Percentiles rank a stretch among this genome's conserved stretches.
These are phyloP conservation scores for Suillus fuscotomentosus DNA, from an alignment of 768 basidiomycete species.

Conservation along the genomic window DNA sequence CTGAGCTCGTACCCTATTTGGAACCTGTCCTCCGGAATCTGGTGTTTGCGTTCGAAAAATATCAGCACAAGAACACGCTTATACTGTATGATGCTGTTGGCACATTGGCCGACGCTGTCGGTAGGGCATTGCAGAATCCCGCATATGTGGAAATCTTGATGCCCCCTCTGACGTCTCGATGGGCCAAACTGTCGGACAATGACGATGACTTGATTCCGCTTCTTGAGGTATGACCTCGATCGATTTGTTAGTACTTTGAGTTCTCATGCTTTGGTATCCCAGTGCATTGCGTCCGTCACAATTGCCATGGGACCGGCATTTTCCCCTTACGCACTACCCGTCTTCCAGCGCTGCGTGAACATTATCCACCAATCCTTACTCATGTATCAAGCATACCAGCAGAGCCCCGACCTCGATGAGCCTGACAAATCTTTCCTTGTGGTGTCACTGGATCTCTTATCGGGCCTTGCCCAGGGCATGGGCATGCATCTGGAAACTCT, in stretches of 20 bases:
- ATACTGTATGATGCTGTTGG: slow-evolving; percentile 99
- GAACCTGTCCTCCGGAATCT: slow-evolving; percentile 94
- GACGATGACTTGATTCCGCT: slow-evolving; percentile 93
- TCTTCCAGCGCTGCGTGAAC: slow-evolving; percentile 87
- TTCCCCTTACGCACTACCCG: slow-evolving; percentile 81
- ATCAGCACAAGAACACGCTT: slow-evolving; percentile 99
- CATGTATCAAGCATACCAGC: slow-evolving; percentile 84
- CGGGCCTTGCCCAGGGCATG: slow-evolving; percentile 93
- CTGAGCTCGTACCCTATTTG: slow-evolving; percentile 87
- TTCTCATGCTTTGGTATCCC: slow-evolving; percentile 4
- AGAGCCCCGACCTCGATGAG: slow-evolving; percentile 88
- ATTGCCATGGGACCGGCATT: slow-evolving; percentile 94
- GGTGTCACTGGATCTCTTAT: slow-evolving; percentile 94
- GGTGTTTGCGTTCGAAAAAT: slow-evolving; percentile 95
- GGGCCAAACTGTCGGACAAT: slow-evolving; percentile 88
- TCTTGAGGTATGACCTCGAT: slow-evolving; percentile 68
- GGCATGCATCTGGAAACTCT: slow-evolving; percentile 73
- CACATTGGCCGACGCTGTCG: slow-evolving; percentile 95
- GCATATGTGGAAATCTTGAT: slow-evolving; percentile 92
- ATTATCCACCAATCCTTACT: slow-evolving; percentile 83
- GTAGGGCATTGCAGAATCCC: slow-evolving; percentile 80
- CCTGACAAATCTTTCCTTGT: slow-evolving; percentile 98
- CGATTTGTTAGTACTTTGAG: slow-evolving; percentile 1
- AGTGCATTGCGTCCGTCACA: slow-evolving; percentile 97
- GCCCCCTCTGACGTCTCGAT: slow-evolving; percentile 89